These are phyloP conservation scores for Thermothielavioides terrestris DNA, from an alignment of 495 filamentous ascomycete genomes.

Conservation along the genomic window DNA sequence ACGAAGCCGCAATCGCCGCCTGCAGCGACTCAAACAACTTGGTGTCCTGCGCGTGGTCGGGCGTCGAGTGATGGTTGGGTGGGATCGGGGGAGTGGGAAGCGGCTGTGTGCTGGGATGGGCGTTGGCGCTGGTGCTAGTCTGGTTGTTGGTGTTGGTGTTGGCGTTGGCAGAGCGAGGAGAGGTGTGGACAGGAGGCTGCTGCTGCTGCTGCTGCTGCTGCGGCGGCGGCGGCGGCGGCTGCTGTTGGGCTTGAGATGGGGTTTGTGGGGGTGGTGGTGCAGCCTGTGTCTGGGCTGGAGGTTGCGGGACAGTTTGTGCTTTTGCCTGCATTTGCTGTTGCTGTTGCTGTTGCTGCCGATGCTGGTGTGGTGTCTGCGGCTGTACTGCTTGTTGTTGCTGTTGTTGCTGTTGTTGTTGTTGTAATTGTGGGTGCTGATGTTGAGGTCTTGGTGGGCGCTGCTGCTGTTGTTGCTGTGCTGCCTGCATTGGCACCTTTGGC, in stretches of 20 bases:
- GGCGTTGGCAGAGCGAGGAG: neutral
- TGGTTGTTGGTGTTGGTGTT: neutral
- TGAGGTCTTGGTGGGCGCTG: neutral
- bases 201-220: neutral
- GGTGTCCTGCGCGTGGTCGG: slow-evolving; percentile 20
- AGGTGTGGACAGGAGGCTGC: too few species aligned
- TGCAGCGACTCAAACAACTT: slow-evolving; percentile 18
- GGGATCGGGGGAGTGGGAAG: slow-evolving; percentile 14
- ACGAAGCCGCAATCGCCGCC: slow-evolving; percentile 16
- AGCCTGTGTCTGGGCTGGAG: neutral
- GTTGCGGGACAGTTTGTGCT: neutral
- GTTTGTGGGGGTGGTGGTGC: neutral
- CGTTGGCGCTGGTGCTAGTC: neutral
- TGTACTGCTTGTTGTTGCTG: neutral
- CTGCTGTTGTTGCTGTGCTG: neutral
- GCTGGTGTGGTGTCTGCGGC: neutral
- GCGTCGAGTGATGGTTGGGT: slow-evolving; percentile 22
- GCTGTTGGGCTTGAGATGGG: neutral
- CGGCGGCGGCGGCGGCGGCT: neutral
- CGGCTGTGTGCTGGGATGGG: neutral
- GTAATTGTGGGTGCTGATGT: neutral
- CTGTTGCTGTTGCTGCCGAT: neutral
- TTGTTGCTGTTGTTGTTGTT: slow-evolving; percentile 3
- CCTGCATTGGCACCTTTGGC: neutral
- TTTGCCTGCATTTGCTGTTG: neutral